phyloP scores from a whole-genome alignment of 129 eudicot genomes.

The Pulicaria dysenterica region DNA sequence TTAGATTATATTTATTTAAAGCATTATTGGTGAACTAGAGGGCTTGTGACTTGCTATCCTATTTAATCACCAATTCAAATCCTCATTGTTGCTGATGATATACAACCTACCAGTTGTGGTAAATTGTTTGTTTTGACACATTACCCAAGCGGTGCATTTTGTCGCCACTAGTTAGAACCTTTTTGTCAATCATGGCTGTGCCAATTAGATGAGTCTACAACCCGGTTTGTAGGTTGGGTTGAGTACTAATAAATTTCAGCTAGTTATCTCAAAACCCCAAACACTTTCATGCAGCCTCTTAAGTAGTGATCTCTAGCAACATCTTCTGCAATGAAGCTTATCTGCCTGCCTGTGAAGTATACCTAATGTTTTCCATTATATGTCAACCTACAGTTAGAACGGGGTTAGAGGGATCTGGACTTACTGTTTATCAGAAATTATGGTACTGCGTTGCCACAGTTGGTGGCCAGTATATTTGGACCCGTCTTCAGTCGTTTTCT shows the following conservation, averaged over 20 bases:
- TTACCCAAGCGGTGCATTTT: too few relatives aligned
- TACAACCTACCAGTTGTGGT: too few relatives aligned
- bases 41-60: too few relatives aligned
- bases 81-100: too few relatives aligned
- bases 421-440: conserved; percentile 82
- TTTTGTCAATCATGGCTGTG: too few relatives aligned
- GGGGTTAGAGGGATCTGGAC: conserved; percentile 98
- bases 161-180: too few relatives aligned
- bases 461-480: conserved; percentile 93
- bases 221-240: not conserved
- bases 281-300: not conserved
- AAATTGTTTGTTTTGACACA: too few relatives aligned
- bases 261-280: not conserved
- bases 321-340: not conserved
- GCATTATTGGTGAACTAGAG: too few relatives aligned
- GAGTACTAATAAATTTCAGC: not conserved
- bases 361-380: conserved; percentile 18
- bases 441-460: conserved; percentile 94
- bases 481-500: conserved; percentile 90
- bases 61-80: too few relatives aligned
- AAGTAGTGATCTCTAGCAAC: not conserved
- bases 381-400: conserved; percentile 58
- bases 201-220: not conserved
- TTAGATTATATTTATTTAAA: not conserved
- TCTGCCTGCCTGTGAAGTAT: conserved; percentile 1